Evolutionary conservation across 768 basidiomycete genomes (phyloP).

Genomic region (Pisolithus albus): DNA sequence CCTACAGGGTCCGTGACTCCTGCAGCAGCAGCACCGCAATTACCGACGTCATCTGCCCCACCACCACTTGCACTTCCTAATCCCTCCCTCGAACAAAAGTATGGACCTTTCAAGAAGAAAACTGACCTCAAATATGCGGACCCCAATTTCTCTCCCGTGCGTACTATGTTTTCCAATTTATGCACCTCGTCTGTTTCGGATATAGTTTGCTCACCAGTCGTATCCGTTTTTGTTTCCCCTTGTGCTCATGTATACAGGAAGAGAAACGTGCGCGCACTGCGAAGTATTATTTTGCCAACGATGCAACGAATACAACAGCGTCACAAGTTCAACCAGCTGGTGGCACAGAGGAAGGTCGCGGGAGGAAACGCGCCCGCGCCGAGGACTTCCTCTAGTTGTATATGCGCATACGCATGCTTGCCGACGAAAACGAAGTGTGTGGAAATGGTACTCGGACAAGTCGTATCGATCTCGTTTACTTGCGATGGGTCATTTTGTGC

Average conservation of each 20-base stretch:
- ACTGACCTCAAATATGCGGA: conserved; percentile 60
- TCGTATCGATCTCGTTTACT: neutral
- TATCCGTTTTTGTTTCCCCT: no score
- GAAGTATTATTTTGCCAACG: conserved; percentile 51
- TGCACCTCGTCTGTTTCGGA: neutral
- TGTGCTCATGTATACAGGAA: conserved; percentile 42
- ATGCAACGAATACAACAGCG: conserved; percentile 25
- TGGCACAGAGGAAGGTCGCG: conserved; percentile 54
- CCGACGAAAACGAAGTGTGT: neutral
- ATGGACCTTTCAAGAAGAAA: conserved; percentile 43
- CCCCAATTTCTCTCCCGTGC: conserved; percentile 72
- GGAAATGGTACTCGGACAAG: conserved; percentile 5
- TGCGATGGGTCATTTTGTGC: conserved; percentile 22
- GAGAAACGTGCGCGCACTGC: conserved; percentile 64
- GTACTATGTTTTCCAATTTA: conserved; percentile 18
- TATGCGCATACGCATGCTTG: no score
- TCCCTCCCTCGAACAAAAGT: conserved; percentile 55
- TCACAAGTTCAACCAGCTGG: conserved; percentile 9
- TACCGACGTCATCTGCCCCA: conserved; percentile 1
- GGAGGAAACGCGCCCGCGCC: conserved; percentile 79
- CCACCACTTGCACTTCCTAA: conserved; percentile 44
- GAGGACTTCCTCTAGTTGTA: conserved; percentile 67
- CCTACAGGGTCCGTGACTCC: neutral
- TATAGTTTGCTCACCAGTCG: no score
- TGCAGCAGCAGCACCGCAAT: neutral